A percentile compares a stretch with the other conserved stretches of the same genome.
Conservation (phyloP, 441 rosid species). For the Adansonia rubrostipa region DNA sequence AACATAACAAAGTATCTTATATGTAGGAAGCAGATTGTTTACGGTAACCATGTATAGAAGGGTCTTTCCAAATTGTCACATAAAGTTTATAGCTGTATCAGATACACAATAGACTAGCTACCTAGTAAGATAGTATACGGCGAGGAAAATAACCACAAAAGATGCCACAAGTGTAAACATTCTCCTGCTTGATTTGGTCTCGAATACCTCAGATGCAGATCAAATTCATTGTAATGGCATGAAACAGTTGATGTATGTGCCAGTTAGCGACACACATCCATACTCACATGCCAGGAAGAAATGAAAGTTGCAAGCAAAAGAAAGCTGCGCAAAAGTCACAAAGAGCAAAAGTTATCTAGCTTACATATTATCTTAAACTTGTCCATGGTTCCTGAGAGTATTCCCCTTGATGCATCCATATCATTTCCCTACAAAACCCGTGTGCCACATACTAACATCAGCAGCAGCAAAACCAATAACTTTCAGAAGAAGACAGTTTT, state of each 20-base stretch:
- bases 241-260: background rate
- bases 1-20: conserved; percentile 32
- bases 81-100: conserved; percentile 27
- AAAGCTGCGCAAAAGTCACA: background rate
- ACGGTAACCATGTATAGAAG: conserved; percentile 28
- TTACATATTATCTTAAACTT: conserved; percentile 78
- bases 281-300: conserved; percentile 9
- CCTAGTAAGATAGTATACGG: conserved; percentile 83
- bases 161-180: conserved; percentile 90
- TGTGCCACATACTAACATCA: conserved; percentile 31
- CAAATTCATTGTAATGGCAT: conserved; percentile 28
- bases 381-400: conserved; percentile 97
- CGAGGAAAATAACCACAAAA: conserved; percentile 76
- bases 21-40: conserved; percentile 33
- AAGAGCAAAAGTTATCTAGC: conserved; percentile 8
- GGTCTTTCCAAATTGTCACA: conserved; percentile 32
- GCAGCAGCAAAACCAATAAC: background rate
- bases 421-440: conserved; percentile 74
- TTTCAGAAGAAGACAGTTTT: conserved; percentile 7
- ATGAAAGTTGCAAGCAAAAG: background rate
- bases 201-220: conserved; percentile 68
- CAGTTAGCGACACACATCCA: background rate
- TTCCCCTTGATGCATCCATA: conserved; percentile 96
- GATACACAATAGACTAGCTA: conserved; percentile 36
- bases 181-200: conserved; percentile 91